A percentile compares a stretch with the other conserved stretches of the same genome.
Conservation (phyloP, 192 early-diverging fungal species). For the Coemansia sp. region DNA sequence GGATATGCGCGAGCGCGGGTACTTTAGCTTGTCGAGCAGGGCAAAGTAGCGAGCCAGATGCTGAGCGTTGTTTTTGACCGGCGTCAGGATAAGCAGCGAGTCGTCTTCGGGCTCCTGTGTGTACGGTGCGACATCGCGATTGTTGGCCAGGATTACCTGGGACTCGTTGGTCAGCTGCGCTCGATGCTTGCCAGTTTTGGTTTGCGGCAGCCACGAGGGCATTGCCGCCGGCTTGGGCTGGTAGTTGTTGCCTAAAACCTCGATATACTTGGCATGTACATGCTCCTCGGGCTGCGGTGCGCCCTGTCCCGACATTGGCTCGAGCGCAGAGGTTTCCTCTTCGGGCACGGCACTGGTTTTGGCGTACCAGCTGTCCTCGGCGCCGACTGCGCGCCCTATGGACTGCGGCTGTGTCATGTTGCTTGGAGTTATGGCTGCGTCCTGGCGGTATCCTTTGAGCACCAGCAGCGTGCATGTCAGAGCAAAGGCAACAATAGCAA, state of each 20-base stretch:
- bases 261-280: conserved; percentile 12
- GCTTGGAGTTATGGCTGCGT: background rate
- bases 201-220: conserved; percentile 42
- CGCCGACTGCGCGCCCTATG: background rate
- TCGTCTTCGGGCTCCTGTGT: conserved; percentile 32
- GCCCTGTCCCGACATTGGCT: too few species aligned
- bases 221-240: conserved; percentile 19
- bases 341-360: background rate
- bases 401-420: too few species aligned
- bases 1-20: conserved; percentile 60
- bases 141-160: conserved; percentile 22
- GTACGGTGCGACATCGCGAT: conserved; percentile 19
- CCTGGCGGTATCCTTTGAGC: background rate
- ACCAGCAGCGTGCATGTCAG: conserved; percentile 9
- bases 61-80: conserved; percentile 58
- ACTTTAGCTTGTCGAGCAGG: conserved; percentile 54
- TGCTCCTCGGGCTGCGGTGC: background rate
- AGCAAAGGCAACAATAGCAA: background rate
- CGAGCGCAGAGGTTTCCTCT: background rate
- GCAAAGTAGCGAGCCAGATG: conserved; percentile 61
- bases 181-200: too few species aligned
- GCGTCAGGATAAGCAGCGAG: conserved; percentile 61
- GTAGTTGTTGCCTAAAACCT: conserved; percentile 31
- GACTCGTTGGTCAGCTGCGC: conserved; percentile 21
- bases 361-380: conserved; percentile 1